Percentiles rank a stretch among this genome's conserved stretches.
Evolutionary conservation across 768 basidiomycete genomes (phyloP).

Genomic region (Serendipita indica): DNA sequence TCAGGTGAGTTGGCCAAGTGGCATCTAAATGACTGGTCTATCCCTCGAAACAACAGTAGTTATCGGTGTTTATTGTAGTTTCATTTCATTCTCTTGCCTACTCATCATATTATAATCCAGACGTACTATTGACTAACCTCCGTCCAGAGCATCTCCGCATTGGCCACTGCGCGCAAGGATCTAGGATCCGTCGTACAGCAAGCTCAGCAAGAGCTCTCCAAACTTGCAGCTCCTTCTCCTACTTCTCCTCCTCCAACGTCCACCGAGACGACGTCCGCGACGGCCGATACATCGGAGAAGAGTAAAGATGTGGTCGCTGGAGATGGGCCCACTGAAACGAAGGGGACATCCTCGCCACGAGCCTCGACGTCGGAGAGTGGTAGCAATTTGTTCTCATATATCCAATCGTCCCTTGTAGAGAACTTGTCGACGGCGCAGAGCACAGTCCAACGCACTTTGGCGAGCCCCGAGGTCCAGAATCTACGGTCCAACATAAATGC

Average conservation of each 20-base stretch:
- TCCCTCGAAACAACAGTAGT: neutral
- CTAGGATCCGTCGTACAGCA: conserved; percentile 57
- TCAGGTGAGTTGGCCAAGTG: conserved; percentile 40
- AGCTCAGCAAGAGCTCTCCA: conserved; percentile 62
- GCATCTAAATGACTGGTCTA: neutral
- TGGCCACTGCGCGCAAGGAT: conserved; percentile 26
- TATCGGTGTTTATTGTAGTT: neutral
- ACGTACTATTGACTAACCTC: neutral
- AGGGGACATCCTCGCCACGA: conserved; percentile 14
- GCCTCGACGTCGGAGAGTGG: conserved; percentile 13
- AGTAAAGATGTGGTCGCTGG: conserved; percentile 20
- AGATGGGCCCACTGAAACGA: conserved; percentile 17
- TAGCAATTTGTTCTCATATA: too few relatives aligned
- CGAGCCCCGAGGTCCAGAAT: conserved; percentile 9
- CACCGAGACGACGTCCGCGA: conserved; percentile 12
- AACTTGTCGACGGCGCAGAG: conserved; percentile 11
- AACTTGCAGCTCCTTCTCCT: conserved; percentile 32
- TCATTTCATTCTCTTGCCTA: neutral
- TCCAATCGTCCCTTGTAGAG: neutral
- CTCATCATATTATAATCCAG: neutral
- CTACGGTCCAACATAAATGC: conserved; percentile 9
- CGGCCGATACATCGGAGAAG: conserved; percentile 11
- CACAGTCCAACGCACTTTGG: conserved; percentile 10
- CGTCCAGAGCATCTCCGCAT: neutral
- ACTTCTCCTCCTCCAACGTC: conserved; percentile 10